These are phyloP conservation scores for Cyclanthera cordifolia DNA, from an alignment of 306 rosid species.

Conservation along the genomic window DNA sequence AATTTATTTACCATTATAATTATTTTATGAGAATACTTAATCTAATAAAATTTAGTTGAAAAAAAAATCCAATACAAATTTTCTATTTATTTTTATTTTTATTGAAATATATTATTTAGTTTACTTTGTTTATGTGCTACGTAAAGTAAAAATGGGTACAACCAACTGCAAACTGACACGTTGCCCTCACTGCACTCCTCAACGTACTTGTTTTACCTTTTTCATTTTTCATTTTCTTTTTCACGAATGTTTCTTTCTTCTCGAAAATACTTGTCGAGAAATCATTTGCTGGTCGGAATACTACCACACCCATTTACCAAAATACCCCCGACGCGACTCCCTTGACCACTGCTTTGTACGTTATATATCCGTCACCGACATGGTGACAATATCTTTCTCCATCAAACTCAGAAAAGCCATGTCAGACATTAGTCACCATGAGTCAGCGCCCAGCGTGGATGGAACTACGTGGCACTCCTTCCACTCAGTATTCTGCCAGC, in stretches of 20 bases:
- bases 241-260: conserved; percentile 33
- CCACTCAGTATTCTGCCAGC: conserved; percentile 16
- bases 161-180: conserved; percentile 48
- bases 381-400: neutral
- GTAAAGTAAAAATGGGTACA: conserved; percentile 15
- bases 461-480: conserved; percentile 12
- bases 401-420: neutral
- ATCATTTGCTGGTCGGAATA: conserved; percentile 31
- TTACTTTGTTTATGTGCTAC: conserved; percentile 22
- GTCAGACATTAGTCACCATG: neutral
- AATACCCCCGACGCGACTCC: neutral
- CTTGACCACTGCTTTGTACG: neutral
- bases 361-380: neutral
- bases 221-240: neutral
- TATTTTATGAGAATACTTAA: too few species aligned
- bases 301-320: conserved; percentile 16
- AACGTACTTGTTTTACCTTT: conserved; percentile 31
- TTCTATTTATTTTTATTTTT: neutral
- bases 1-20: too few species aligned
- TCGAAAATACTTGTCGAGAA: conserved; percentile 50
- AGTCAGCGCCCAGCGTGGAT: conserved; percentile 9
- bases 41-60: too few species aligned
- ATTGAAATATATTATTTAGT: conserved; percentile 2
- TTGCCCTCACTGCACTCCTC: conserved; percentile 32
- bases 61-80: too few species aligned